These are phyloP conservation scores for Exophiala sideris DNA, from an alignment of 2,329 filamentous ascomycete species.

Conservation along the genomic window DNA sequence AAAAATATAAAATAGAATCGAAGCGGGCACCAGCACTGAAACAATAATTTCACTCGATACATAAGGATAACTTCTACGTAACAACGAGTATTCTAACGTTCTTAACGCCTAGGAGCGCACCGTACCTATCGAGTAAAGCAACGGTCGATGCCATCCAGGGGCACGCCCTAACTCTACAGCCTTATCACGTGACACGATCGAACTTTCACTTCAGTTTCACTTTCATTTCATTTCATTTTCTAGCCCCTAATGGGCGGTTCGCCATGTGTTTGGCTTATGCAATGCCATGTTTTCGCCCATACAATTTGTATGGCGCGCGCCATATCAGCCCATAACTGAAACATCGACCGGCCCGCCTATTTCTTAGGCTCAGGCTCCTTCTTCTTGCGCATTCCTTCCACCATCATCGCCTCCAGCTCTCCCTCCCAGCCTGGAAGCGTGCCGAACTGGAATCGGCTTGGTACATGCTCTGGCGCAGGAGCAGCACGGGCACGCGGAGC, in stretches of 20 bases:
- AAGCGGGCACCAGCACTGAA: too few species aligned
- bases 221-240: neutral
- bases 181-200: neutral
- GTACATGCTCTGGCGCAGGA: neutral
- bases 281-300: neutral
- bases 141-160: too few species aligned
- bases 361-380: neutral
- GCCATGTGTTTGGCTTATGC: too few species aligned
- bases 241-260: neutral
- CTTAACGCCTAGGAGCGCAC: too few species aligned
- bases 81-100: too few species aligned
- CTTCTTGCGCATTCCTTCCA: conserved; percentile 2
- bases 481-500: conserved; percentile 1
- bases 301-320: neutral
- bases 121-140: too few species aligned
- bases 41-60: too few species aligned
- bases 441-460: conserved; percentile 9
- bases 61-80: too few species aligned
- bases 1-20: too few species aligned
- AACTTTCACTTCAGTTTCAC: neutral
- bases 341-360: neutral
- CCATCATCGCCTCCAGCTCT: conserved; percentile 15
- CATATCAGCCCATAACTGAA: neutral
- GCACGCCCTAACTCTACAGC: too few species aligned
- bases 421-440: conserved; percentile 7